These are phyloP conservation scores for Bolboschoenus planiculmis DNA, from an alignment of 176 grass and related monocot genomes.

Conservation along the genomic window DNA sequence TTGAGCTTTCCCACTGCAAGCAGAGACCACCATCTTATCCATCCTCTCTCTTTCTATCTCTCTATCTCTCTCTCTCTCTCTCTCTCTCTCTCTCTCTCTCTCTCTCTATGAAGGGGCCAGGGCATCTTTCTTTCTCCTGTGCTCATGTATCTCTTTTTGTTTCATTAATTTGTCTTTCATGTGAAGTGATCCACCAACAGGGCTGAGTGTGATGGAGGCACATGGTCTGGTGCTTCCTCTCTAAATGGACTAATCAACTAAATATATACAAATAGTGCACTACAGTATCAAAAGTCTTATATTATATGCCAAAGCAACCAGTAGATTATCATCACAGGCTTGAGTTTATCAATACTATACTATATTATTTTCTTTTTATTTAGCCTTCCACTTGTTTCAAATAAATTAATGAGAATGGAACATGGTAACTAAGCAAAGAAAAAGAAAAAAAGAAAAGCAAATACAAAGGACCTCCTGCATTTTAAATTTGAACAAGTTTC, in stretches of 20 bases:
- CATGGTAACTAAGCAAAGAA: background rate
- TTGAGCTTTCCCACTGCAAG: slow-evolving; percentile 33
- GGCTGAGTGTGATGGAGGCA: slow-evolving; percentile 35
- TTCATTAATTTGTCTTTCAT: slow-evolving; percentile 48
- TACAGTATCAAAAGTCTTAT: background rate
- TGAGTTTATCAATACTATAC: background rate
- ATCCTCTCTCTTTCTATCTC: too few relatives aligned
- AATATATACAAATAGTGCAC: slow-evolving; percentile 6
- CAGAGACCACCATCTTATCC: slow-evolving; percentile 18
- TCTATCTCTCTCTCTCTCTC: slow-evolving; percentile 19
- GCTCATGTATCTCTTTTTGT: slow-evolving; percentile 40
- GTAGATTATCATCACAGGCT: background rate
- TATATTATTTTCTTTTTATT: background rate
- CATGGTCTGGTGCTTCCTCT: slow-evolving; percentile 31
- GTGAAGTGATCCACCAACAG: slow-evolving; percentile 43
- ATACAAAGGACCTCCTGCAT: background rate
- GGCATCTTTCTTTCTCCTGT: slow-evolving; percentile 21
- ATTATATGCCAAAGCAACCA: background rate
- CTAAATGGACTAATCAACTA: slow-evolving; percentile 10
- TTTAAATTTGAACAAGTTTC: background rate
- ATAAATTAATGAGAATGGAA: background rate
- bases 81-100: slow-evolving; percentile 22
- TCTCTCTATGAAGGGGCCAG: slow-evolving; percentile 11
- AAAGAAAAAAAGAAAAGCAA: background rate
- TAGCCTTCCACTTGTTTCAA: background rate